Evolutionary conservation across 129 eudicot genomes (phyloP), one percentile per base, ranked within the genome.

Genomic region (Scalesia atractyloides): DNA sequence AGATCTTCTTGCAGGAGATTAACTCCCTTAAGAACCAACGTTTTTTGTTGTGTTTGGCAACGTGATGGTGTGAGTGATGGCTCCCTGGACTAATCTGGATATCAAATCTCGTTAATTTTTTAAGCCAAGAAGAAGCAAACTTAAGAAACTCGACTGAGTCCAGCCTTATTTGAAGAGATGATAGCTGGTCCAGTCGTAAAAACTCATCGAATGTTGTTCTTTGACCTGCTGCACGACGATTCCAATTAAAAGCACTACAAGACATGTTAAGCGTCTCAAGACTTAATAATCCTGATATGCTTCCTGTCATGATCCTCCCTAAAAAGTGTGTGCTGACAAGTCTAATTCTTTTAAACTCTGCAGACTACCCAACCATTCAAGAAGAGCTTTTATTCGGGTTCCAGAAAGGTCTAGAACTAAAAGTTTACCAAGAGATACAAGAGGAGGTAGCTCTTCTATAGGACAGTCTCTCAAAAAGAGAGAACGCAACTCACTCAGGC

Each of bases 211-310:
- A 73, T 19, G 58, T 65, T 33, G 78, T 51, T 16, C 15, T 41
- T 53, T 70, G 66, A 10, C 44, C 12, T 0, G 57, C n/a, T 30
- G 11, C 60, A 13, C 30, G 11, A 17, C 16, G 68, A 20, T 66
- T 64, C 79, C 74, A 79, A 30, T 79, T 66, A 66, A 44, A 79
- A n/a, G 79, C 69, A n/a, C 83, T 79, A 33, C 34, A 65, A 3
- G 83, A 72, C 83, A 73, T 66, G 43, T 79, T 74, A 10, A 79
- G 57, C 34, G 60, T 57, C 48, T 73, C 70, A 5, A 79, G 74
- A 47, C 74, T 66, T 7, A 69, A 41, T 48, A 79, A 26, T 39
- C 69, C 74, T 9, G 69, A 57, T 33, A 79, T 72, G 72, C 66
- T 66, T 79, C 83, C 79, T 5, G 74, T 43, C 9, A 8, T 62